These are phyloP conservation scores for Aspergillus carbonarius DNA, from an alignment of 2,329 filamentous ascomycete species.

Conservation along the genomic window DNA sequence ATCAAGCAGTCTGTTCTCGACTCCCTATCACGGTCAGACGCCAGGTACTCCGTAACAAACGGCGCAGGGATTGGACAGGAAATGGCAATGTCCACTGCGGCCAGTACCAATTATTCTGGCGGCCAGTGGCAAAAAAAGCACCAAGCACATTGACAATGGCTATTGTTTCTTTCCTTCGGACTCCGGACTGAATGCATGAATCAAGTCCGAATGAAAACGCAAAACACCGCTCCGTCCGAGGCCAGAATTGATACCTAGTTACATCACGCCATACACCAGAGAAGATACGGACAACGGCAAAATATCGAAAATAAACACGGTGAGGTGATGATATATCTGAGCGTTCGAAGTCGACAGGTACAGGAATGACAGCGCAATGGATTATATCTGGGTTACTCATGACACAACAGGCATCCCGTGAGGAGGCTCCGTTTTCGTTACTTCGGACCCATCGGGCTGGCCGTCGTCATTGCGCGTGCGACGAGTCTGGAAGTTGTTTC, in stretches of 20 bases:
- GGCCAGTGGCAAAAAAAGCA: background rate
- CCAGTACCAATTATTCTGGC: background rate
- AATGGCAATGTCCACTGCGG: background rate
- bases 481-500: constrained; percentile 33
- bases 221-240: constrained; percentile 20
- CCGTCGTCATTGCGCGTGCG: constrained; percentile 33
- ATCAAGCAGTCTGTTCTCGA: background rate
- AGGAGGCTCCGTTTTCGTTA: constrained; percentile 28
- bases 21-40: background rate
- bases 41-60: background rate
- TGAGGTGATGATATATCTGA: background rate
- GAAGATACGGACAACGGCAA: constrained; percentile 2
- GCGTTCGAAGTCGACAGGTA: background rate
- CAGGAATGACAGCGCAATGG: background rate
- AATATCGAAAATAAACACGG: constrained; percentile 3
- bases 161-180: background rate
- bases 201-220: constrained; percentile 8
- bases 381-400: constrained; percentile 5
- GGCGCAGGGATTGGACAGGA: background rate
- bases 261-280: constrained; percentile 23
- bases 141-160: background rate
- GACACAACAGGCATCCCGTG: constrained; percentile 31
- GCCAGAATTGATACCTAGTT: constrained; percentile 16
- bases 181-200: background rate
- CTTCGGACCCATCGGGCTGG: constrained; percentile 25